Evolutionary conservation across 345 rosid species (phyloP).

Genomic region (Citrus sp.): DNA sequence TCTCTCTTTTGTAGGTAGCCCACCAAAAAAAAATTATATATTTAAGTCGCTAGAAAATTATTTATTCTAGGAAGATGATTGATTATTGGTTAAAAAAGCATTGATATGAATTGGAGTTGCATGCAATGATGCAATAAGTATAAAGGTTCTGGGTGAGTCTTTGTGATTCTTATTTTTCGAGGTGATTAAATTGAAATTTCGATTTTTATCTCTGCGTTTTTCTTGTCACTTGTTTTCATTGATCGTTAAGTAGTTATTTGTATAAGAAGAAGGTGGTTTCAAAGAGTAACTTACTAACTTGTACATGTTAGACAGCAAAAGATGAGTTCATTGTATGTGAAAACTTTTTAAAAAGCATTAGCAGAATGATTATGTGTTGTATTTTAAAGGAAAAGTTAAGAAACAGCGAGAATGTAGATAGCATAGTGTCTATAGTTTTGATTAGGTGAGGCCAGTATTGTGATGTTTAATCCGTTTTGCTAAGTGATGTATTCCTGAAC

Average conservation of each 20-base stretch:
- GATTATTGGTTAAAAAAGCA: too few relatives aligned
- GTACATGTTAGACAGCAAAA: neutral
- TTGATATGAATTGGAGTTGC: too few relatives aligned
- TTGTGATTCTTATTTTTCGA: neutral
- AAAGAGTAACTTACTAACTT: neutral
- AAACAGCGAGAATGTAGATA: neutral
- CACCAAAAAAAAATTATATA: too few relatives aligned
- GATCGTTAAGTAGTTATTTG: neutral
- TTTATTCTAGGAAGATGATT: too few relatives aligned
- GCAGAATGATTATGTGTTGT: neutral
- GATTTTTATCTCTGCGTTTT: neutral
- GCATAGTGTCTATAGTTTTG: neutral
- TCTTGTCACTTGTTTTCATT: neutral
- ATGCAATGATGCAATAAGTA: too few relatives aligned
- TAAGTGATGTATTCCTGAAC: too few relatives aligned
- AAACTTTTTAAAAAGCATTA: neutral
- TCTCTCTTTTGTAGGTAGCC: neutral
- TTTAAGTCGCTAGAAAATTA: too few relatives aligned
- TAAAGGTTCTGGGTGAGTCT: neutral
- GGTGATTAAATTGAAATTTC: neutral
- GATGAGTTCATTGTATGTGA: too few relatives aligned
- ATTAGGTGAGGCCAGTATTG: neutral
- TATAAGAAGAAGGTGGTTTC: neutral
- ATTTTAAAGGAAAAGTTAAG: too few relatives aligned
- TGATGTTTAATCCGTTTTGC: too few relatives aligned